Conservation (phyloP, 768 basidiomycete genomes). For the Piloderma croceum region DNA sequence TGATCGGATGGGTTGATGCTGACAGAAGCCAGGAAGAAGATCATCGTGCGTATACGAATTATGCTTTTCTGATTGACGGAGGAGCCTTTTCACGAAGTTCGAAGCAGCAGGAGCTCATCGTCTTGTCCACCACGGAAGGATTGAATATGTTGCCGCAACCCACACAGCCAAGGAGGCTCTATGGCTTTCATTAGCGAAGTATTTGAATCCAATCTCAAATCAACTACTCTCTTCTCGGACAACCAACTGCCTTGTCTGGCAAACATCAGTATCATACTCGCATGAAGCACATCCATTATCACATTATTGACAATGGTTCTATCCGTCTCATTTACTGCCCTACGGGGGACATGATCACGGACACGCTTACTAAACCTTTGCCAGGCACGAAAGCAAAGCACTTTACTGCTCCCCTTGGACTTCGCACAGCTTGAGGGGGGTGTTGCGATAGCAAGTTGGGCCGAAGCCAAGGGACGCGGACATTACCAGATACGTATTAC, state of each 20-base stretch:
- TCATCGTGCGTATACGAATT: slow-evolving; percentile 29
- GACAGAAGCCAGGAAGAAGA: slow-evolving; percentile 24
- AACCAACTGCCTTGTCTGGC: slow-evolving; percentile 2
- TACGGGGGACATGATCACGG: slow-evolving; percentile 30
- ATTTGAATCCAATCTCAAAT: no score
- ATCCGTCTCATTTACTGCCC: slow-evolving; percentile 26
- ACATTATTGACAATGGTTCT: slow-evolving; percentile 23
- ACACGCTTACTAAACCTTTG: slow-evolving; percentile 35
- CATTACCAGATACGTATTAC: no score
- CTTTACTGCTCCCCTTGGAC: no score
- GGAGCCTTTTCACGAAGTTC: slow-evolving; percentile 29
- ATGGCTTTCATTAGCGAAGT: slow-evolving; percentile 17
- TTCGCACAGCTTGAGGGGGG: no score
- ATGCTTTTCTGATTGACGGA: slow-evolving; percentile 25
- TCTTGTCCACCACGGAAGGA: slow-evolving; percentile 22
- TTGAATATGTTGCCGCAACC: slow-evolving; percentile 22
- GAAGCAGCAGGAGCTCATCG: slow-evolving; percentile 28
- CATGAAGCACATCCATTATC: slow-evolving; percentile 39
- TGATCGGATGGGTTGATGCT: slow-evolving; percentile 16
- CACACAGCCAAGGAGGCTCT: slow-evolving; percentile 21
- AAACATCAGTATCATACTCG: slow-evolving; percentile 1
- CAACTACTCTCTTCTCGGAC: slow-evolving; percentile 1
- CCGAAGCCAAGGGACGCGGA: no score
- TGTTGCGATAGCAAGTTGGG: no score
- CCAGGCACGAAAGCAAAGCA: no score